These are phyloP conservation scores for Zygotorulaspora sp. DNA, from an alignment of 805 yeast species.

Conservation along the genomic window DNA sequence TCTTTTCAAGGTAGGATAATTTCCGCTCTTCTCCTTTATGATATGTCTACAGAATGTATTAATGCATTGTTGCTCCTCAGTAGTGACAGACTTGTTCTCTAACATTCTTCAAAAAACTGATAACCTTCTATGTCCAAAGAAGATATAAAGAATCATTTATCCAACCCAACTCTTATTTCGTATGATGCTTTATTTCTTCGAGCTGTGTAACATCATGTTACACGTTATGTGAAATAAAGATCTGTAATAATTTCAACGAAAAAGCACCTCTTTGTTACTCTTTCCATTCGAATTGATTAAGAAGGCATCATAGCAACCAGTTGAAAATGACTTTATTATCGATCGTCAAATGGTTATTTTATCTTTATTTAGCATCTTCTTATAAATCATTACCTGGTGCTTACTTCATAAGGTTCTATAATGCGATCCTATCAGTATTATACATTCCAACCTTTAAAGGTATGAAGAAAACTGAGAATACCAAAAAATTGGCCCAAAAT, in stretches of 20 bases:
- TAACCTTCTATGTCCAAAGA: too few relatives aligned
- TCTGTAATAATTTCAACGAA: too few relatives aligned
- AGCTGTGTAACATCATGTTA: too few relatives aligned
- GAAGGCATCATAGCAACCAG: too few relatives aligned
- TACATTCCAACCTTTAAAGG: conserved; percentile 36
- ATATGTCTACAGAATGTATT: conserved; percentile 27
- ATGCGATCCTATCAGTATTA: conserved; percentile 40
- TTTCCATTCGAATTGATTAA: too few relatives aligned
- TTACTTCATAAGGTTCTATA: conserved; percentile 60
- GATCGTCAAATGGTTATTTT: conserved; percentile 16
- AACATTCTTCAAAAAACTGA: too few relatives aligned
- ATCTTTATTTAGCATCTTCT: conserved; percentile 24
- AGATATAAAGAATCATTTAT: too few relatives aligned
- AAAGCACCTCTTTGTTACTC: too few relatives aligned
- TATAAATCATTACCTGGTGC: conserved; percentile 66
- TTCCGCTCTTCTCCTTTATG: conserved; percentile 33
- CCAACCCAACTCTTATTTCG: too few relatives aligned
- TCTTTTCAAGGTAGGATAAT: conserved; percentile 31
- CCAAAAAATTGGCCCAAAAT: conserved; percentile 18
- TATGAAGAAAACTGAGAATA: conserved; percentile 19
- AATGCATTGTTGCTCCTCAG: conserved; percentile 19
- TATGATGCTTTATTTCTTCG: too few relatives aligned
- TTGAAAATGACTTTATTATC: conserved; percentile 7
- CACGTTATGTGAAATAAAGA: too few relatives aligned
- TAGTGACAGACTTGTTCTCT: conserved; percentile 1